phyloP scores from a whole-genome alignment of 306 rosid genomes.

The Vicia sativa region DNA sequence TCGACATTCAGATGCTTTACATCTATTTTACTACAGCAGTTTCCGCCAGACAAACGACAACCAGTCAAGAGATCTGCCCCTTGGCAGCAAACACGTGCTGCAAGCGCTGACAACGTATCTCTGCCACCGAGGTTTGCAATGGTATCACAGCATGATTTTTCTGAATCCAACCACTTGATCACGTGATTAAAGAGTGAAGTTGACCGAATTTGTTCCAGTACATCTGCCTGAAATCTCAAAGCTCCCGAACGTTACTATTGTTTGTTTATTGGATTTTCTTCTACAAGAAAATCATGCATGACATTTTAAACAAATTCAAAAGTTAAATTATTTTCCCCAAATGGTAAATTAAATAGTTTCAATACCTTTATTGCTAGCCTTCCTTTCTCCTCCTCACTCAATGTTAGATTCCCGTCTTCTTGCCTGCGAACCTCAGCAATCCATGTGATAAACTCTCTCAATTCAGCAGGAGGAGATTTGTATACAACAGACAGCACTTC shows the following conservation, averaged over 20 bases:
- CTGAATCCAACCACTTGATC: constrained; percentile 61
- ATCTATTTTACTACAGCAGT: constrained; percentile 54
- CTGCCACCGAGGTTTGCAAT: constrained; percentile 36
- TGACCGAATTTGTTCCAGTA: constrained; percentile 65
- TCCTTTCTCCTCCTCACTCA: constrained; percentile 85
- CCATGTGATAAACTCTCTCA: constrained; percentile 78
- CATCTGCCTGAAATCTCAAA: constrained; percentile 73
- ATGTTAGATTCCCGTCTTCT: constrained; percentile 72
- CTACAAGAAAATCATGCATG: constrained; percentile 13
- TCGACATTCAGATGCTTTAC: constrained; percentile 50
- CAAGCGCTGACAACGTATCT: constrained; percentile 53
- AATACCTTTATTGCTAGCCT: constrained; percentile 80
- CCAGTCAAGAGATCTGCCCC: constrained; percentile 62
- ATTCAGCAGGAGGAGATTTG: constrained; percentile 70
- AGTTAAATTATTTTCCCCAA: constrained; percentile 19
- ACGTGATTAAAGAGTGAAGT: constrained; percentile 66
- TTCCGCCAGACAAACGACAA: constrained; percentile 35
- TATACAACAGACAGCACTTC: constrained; percentile 60
- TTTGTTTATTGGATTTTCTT: constrained; percentile 28
- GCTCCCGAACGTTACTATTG: constrained; percentile 33
- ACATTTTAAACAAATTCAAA: constrained; percentile 10
- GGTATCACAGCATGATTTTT: constrained; percentile 42
- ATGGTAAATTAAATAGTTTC: constrained; percentile 11
- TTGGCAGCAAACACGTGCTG: constrained; percentile 67
- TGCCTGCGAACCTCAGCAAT: constrained; percentile 91